These are phyloP conservation scores for Emmonsiellopsis sp. DNA, from an alignment of 2,329 filamentous ascomycete species.

Conservation along the genomic window DNA sequence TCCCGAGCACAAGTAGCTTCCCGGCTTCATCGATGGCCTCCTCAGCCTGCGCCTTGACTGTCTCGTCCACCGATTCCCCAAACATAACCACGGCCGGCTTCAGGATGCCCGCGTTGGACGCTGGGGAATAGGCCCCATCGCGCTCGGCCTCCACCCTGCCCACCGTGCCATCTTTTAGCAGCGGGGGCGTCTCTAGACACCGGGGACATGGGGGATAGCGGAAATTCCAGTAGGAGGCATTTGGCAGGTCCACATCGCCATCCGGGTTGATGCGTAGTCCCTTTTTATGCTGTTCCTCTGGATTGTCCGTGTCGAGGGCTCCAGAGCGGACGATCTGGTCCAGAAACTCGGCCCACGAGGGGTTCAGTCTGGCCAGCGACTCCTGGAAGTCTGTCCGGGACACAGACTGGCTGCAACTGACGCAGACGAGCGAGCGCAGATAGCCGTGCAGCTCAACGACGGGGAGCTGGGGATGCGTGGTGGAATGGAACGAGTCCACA, in stretches of 20 bases:
- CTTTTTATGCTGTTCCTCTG: slow-evolving; percentile 53
- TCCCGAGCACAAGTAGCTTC: slow-evolving; percentile 71
- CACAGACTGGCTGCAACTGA: slow-evolving; percentile 64
- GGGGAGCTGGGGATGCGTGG: slow-evolving; percentile 62
- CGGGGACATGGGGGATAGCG: slow-evolving; percentile 81
- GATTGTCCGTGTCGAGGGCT: slow-evolving; percentile 68
- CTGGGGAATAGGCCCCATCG: slow-evolving; percentile 67
- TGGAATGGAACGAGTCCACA: slow-evolving; percentile 85
- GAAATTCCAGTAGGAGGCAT: slow-evolving; percentile 80
- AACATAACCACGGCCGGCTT: slow-evolving; percentile 97
- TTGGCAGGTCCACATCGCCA: slow-evolving; percentile 83
- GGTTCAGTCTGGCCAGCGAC: slow-evolving; percentile 69
- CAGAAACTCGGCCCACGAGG: slow-evolving; percentile 72
- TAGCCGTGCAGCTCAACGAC: slow-evolving; percentile 90
- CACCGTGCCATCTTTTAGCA: slow-evolving; percentile 43
- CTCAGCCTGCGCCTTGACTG: slow-evolving; percentile 68
- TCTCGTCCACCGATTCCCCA: slow-evolving; percentile 68
- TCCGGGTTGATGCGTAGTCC: slow-evolving; percentile 85
- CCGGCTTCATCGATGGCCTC: slow-evolving; percentile 67
- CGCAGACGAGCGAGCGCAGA: slow-evolving; percentile 69
- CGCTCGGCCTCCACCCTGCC: slow-evolving; percentile 59
- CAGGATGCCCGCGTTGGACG: slow-evolving; percentile 64
- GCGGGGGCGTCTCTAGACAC: slow-evolving; percentile 59
- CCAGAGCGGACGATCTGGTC: slow-evolving; percentile 61
- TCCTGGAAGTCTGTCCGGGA: slow-evolving; percentile 66